Conservation (phyloP, 2,329 filamentous ascomycete genomes). For the Talaromyces sp. region DNA sequence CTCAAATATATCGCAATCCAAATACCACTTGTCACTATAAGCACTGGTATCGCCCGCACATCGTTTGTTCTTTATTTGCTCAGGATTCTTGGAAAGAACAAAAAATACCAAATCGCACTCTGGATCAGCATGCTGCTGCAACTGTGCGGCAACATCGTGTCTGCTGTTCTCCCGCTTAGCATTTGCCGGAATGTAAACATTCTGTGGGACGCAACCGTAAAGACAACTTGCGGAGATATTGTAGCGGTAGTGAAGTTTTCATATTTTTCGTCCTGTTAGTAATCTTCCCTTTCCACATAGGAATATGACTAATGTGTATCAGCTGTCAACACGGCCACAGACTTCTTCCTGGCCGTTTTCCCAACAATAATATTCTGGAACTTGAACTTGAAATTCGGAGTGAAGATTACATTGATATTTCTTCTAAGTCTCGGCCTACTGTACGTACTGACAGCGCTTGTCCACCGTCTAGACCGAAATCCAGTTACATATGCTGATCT, state of each 20-base stretch:
- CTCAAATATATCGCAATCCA: conserved; percentile 1
- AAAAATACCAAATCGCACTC: conserved; percentile 15
- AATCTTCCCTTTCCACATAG: neutral
- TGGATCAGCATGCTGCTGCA: conserved; percentile 17
- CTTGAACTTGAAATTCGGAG: conserved; percentile 23
- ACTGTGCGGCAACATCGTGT: conserved; percentile 17
- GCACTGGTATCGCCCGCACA: conserved; percentile 18
- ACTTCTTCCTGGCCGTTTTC: conserved; percentile 26
- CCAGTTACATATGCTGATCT: neutral
- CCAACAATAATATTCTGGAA: conserved; percentile 28
- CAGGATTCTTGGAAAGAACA: conserved; percentile 16
- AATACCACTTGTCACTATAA: conserved; percentile 18
- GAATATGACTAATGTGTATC: conserved; percentile 8
- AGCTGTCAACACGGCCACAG: conserved; percentile 26
- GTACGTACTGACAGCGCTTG: conserved; percentile 16
- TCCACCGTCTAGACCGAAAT: neutral
- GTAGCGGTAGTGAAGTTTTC: neutral
- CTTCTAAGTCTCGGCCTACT: conserved; percentile 28
- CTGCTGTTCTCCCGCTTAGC: neutral
- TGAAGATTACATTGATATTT: conserved; percentile 25
- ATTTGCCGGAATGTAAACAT: neutral
- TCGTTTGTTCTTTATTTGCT: conserved; percentile 22
- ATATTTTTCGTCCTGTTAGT: neutral
- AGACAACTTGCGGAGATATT: neutral
- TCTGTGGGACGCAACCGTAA: neutral